Evolutionary conservation across 2,329 filamentous ascomycete genomes (phyloP).

Genomic region (Epichloe elymi): DNA sequence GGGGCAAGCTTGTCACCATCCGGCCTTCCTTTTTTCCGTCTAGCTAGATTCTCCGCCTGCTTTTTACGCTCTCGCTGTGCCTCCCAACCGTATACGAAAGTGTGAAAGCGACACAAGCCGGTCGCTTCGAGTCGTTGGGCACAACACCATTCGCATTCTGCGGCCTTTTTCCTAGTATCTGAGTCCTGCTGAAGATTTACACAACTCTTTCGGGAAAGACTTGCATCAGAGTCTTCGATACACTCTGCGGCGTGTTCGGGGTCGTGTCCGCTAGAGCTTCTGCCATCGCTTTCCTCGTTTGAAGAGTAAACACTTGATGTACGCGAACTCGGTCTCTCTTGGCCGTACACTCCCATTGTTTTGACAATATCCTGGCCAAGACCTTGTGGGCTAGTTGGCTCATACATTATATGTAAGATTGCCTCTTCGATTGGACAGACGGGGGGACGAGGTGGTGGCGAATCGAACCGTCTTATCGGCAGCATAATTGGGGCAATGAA

Average conservation of each 20-base stretch:
- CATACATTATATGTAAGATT: no score
- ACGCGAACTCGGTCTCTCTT: background rate
- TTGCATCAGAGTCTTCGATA: background rate
- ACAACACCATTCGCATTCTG: background rate
- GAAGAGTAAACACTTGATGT: conserved; percentile 1
- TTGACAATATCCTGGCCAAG: no score
- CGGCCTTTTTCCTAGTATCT: background rate
- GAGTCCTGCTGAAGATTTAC: background rate
- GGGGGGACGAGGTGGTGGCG: background rate
- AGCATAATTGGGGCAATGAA: background rate
- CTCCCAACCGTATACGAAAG: no score
- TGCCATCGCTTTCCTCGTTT: background rate
- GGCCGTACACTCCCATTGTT: no score
- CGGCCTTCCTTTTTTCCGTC: no score
- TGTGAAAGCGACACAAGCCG: no score
- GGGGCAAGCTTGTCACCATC: no score
- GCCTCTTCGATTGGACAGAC: background rate
- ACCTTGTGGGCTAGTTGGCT: no score
- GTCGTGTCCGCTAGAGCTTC: background rate
- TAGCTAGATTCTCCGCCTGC: no score
- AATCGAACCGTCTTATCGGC: background rate
- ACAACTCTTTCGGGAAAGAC: background rate
- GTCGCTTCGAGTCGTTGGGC: background rate
- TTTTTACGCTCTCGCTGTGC: no score
- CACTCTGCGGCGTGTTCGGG: background rate